Percentiles rank a stretch among this genome's conserved stretches.
Evolutionary conservation across 108 stramenopile species (phyloP).

Genomic region (Discostella stelligeroides): DNA sequence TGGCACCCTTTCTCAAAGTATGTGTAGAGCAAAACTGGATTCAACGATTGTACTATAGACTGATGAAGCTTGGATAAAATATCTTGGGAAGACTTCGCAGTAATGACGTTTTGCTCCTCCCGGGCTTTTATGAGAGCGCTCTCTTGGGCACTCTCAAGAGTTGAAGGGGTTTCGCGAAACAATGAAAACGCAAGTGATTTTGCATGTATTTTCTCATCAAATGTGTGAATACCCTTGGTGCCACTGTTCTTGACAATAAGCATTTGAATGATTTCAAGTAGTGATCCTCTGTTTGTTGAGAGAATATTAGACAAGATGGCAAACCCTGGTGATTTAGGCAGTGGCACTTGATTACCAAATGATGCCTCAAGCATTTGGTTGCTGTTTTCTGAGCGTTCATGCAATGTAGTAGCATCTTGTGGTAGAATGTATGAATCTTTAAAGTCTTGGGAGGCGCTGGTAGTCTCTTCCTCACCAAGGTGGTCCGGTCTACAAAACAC

Average conservation of each 20-base stretch:
- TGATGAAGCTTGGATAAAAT: constrained; percentile 46
- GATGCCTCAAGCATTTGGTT: constrained; percentile 43
- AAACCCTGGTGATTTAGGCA: constrained; percentile 60
- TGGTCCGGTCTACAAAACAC: constrained; percentile 23
- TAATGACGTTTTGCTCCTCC: constrained; percentile 18
- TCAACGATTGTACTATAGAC: constrained; percentile 49
- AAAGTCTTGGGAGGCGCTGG: constrained; percentile 40
- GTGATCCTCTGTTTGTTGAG: constrained; percentile 49
- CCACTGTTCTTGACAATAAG: constrained; percentile 51
- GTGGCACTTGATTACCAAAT: constrained; percentile 38
- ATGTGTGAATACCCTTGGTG: constrained; percentile 43
- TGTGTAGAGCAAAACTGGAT: constrained; percentile 36
- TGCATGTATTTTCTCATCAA: constrained; percentile 41
- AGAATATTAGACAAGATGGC: constrained; percentile 48
- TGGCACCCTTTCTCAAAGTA: constrained; percentile 41
- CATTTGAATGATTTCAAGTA: constrained; percentile 54
- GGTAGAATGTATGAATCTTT: constrained; percentile 21
- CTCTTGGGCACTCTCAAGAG: constrained; percentile 44
- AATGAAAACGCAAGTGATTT: constrained; percentile 60
- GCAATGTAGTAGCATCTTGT: constrained; percentile 14
- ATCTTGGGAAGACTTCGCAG: constrained; percentile 34
- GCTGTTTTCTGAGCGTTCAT: not conserved
- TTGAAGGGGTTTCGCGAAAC: constrained; percentile 69
- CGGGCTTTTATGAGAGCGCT: constrained; percentile 9
- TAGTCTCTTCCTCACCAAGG: constrained; percentile 35